Evolutionary conservation across 768 basidiomycete species (phyloP).

Genomic region (Amyloporia xantha): DNA sequence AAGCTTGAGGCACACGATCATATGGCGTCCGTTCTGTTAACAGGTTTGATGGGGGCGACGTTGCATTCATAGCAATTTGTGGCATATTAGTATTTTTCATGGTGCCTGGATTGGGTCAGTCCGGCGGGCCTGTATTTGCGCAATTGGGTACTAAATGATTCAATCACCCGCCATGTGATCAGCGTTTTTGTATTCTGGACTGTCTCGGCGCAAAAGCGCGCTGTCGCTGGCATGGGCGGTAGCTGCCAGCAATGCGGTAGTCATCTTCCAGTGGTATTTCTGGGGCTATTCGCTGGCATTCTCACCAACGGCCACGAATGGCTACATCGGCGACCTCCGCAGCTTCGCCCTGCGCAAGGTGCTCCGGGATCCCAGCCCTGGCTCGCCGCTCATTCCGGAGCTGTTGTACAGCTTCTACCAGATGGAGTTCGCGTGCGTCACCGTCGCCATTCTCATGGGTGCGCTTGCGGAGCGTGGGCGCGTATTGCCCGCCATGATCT

Average conservation of each 20-base stretch:
- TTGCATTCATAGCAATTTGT: conserved; percentile 61
- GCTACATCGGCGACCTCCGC: conserved; percentile 72
- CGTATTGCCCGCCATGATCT: conserved; percentile 73
- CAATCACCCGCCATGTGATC: conserved; percentile 3
- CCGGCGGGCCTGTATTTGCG: conserved; percentile 1
- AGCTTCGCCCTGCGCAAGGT: conserved; percentile 76
- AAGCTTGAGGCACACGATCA: not conserved
- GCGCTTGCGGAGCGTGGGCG: conserved; percentile 84
- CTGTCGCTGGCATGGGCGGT: conserved; percentile 74
- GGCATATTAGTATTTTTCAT: conserved; percentile 72
- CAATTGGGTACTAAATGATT: not conserved
- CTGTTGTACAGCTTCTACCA: conserved; percentile 83
- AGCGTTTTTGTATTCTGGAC: conserved; percentile 72
- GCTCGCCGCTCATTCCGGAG: conserved; percentile 74
- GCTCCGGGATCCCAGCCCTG: conserved; percentile 65
- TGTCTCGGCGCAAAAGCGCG: conserved; percentile 64
- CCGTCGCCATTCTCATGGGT: conserved; percentile 69
- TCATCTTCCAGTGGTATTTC: conserved; percentile 77
- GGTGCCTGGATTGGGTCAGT: conserved; percentile 66
- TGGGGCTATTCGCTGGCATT: conserved; percentile 86
- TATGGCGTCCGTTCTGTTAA: too few species aligned
- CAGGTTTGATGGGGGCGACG: conserved; percentile 67
- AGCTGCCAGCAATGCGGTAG: conserved; percentile 64
- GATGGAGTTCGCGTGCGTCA: conserved; percentile 82
- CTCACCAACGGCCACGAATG: conserved; percentile 66